A percentile compares a stretch with the other conserved stretches of the same genome.
Conservation (phyloP, 805 yeast genomes). For the Blastobotrys muscicola region DNA sequence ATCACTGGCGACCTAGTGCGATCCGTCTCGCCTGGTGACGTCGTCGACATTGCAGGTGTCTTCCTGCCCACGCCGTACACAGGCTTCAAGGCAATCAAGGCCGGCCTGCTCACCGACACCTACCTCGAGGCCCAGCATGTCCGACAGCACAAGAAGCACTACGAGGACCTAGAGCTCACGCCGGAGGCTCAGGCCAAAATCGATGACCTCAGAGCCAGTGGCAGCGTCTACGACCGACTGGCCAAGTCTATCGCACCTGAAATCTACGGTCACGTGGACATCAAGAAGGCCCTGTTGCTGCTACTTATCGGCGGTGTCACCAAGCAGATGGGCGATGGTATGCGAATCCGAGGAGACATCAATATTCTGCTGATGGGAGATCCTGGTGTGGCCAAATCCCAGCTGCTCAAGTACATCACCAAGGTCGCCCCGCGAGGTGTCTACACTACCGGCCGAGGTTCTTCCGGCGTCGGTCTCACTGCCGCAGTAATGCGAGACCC, state of each 20-base stretch:
- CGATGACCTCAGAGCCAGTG: slow-evolving; percentile 43
- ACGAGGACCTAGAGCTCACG: slow-evolving; percentile 48
- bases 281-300: slow-evolving; percentile 79
- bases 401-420: slow-evolving; percentile 78
- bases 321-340: slow-evolving; percentile 90
- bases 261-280: slow-evolving; percentile 88
- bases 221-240: slow-evolving; percentile 67
- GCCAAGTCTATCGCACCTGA: slow-evolving; percentile 95
- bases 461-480: slow-evolving; percentile 97
- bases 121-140: slow-evolving; percentile 82
- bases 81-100: slow-evolving; percentile 84
- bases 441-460: slow-evolving; percentile 96
- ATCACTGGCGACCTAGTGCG: slow-evolving; percentile 90
- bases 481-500: slow-evolving; percentile 99
- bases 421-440: slow-evolving; percentile 95
- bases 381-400: slow-evolving; percentile 99
- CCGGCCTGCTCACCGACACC: slow-evolving; percentile 91
- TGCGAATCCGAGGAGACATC: slow-evolving; percentile 95
- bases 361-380: slow-evolving; percentile 97
- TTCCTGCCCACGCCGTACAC: slow-evolving; percentile 93
- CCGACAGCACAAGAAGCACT: slow-evolving; percentile 81
- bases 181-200: slow-evolving; percentile 49
- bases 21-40: slow-evolving; percentile 84
- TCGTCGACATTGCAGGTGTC: slow-evolving; percentile 87
- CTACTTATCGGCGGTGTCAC: slow-evolving; percentile 92